Conservation (phyloP, 164 flowering plant genomes). For the Piper longum region DNA sequence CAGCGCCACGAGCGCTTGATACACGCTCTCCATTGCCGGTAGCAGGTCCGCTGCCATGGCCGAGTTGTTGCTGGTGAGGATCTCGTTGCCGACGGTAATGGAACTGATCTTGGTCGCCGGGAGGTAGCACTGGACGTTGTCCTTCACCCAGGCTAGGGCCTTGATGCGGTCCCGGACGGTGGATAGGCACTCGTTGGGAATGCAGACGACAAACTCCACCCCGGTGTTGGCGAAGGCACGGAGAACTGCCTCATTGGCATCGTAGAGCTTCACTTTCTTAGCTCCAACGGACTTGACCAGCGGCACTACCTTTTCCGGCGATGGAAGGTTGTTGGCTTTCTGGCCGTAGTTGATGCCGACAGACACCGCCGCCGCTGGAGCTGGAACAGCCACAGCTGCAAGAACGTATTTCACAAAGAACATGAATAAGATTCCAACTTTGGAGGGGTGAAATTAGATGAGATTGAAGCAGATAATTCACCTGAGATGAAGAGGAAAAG, state of each 20-base stretch:
- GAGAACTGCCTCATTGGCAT: constrained; percentile 20
- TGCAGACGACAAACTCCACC: constrained; percentile 27
- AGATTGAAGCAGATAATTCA: neutral
- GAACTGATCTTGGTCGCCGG: constrained; percentile 37
- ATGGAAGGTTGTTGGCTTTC: constrained; percentile 23
- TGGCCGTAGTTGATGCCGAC: constrained; percentile 31
- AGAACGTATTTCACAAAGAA: constrained; percentile 1
- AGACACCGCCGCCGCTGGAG: neutral
- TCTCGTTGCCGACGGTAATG: constrained; percentile 42
- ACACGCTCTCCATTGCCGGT: constrained; percentile 23
- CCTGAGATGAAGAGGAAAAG: neutral
- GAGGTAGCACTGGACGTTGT: constrained; percentile 23
- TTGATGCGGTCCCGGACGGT: constrained; percentile 18
- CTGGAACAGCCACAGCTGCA: constrained; percentile 9
- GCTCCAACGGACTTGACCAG: constrained; percentile 17
- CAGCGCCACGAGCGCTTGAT: constrained; percentile 12
- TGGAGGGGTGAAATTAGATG: neutral
- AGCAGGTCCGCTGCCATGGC: constrained; percentile 14
- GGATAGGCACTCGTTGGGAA: constrained; percentile 27
- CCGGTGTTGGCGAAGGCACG: constrained; percentile 34
- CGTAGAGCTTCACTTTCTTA: constrained; percentile 27
- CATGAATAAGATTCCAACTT: neutral
- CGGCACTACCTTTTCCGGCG: constrained; percentile 14
- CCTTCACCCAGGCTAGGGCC: constrained; percentile 31
- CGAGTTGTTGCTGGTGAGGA: constrained; percentile 27